Evolutionary conservation across 2,329 filamentous ascomycete genomes (phyloP).

Genomic region (Penicillium digitatum): DNA sequence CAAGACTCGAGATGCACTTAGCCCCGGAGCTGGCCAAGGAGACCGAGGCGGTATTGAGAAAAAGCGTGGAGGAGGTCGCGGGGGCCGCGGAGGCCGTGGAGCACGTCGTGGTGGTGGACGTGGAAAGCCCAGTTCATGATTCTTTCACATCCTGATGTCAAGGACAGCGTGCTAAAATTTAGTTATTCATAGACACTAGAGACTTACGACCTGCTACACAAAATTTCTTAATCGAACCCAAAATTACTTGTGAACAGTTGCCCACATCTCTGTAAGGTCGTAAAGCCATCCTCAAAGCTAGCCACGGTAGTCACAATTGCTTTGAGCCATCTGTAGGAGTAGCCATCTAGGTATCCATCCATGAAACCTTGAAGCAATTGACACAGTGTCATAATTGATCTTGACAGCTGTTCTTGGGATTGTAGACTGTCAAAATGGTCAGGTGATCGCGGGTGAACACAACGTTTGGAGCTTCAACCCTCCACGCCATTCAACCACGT

Average conservation of each 20-base stretch:
- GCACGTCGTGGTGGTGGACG: slow-evolving; percentile 16
- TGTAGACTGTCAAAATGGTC: background rate
- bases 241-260: background rate
- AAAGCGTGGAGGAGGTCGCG: slow-evolving; percentile 17
- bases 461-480: slow-evolving; percentile 4
- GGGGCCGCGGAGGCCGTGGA: slow-evolving; percentile 10
- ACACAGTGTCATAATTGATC: slow-evolving; percentile 9
- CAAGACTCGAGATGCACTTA: slow-evolving; percentile 25
- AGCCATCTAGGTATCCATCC: background rate
- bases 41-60: slow-evolving; percentile 22
- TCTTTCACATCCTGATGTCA: background rate
- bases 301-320: background rate
- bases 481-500: background rate
- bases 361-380: background rate
- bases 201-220: slow-evolving; percentile 3
- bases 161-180: background rate
- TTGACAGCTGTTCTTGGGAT: slow-evolving; percentile 5
- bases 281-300: background rate
- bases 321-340: background rate
- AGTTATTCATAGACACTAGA: slow-evolving; percentile 1
- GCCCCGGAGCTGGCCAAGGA: slow-evolving; percentile 21
- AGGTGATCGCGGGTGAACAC: slow-evolving; percentile 6
- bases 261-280: background rate
- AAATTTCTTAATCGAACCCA: slow-evolving; percentile 1
- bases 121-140: slow-evolving; percentile 6